Conservation (phyloP, 106 monocot species). For the Apostasia shenzhenica region DNA sequence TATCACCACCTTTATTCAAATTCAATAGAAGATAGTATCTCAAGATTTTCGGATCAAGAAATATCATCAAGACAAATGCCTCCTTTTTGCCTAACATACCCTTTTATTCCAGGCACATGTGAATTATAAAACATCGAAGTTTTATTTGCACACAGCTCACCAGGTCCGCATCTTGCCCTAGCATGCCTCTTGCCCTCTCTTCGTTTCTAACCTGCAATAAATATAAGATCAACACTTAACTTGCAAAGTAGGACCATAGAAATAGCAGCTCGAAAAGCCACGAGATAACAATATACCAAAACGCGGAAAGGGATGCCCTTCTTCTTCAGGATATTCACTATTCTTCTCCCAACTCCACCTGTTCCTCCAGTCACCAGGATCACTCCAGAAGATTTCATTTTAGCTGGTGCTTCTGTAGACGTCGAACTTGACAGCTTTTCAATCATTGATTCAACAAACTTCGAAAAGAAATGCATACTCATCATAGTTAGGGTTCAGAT, state of each 20-base stretch:
- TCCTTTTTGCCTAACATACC: background rate
- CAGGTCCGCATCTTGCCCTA: constrained; percentile 83
- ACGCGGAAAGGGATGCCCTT: constrained; percentile 71
- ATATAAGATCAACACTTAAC: constrained; percentile 6
- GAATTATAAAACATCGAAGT: background rate
- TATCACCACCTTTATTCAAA: too few species aligned
- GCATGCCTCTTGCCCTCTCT: constrained; percentile 83
- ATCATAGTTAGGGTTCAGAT: background rate
- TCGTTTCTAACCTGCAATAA: constrained; percentile 74
- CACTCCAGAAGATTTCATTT: constrained; percentile 62
- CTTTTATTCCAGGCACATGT: background rate
- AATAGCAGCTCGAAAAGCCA: background rate
- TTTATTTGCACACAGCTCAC: constrained; percentile 24
- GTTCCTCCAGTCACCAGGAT: constrained; percentile 88
- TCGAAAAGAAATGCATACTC: constrained; percentile 8
- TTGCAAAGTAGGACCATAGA: background rate
- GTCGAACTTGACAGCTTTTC: constrained; percentile 36
- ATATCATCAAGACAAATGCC: background rate
- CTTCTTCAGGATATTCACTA: constrained; percentile 64
- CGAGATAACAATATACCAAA: constrained; percentile 43
- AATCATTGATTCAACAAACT: constrained; percentile 76
- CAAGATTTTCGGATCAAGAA: too few species aligned
- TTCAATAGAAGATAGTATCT: too few species aligned
- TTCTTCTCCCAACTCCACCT: constrained; percentile 94
- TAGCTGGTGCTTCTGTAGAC: constrained; percentile 30